These are phyloP conservation scores for Ceratobasidium sp. DNA, from an alignment of 1,284 basidiomycete genomes.

Conservation along the genomic window DNA sequence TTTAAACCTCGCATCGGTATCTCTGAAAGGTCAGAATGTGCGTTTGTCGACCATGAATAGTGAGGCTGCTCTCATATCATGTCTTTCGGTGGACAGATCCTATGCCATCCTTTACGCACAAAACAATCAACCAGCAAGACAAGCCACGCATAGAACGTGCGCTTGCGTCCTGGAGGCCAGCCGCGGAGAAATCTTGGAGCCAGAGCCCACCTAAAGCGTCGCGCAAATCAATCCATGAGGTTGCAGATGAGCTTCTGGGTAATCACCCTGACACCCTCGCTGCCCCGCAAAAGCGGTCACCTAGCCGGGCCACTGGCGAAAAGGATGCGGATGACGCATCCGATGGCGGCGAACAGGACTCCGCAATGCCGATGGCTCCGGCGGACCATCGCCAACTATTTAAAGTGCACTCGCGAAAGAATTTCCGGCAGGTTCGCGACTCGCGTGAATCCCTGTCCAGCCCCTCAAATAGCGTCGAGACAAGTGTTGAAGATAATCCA, in stretches of 20 bases:
- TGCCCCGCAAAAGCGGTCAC: too few species aligned
- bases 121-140: slow-evolving; percentile 1
- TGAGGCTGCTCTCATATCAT: background rate
- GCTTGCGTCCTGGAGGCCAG: slow-evolving; percentile 3
- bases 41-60: background rate
- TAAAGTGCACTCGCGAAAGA: slow-evolving; percentile 12
- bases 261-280: too few species aligned
- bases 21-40: slow-evolving; percentile 19
- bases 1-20: slow-evolving; percentile 23
- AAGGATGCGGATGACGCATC: background rate
- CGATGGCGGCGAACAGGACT: background rate
- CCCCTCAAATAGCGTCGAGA: background rate
- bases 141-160: background rate
- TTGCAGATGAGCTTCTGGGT: too few species aligned
- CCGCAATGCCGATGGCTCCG: too few species aligned
- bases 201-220: too few species aligned
- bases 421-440: background rate
- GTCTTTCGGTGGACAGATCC: slow-evolving; percentile 10
- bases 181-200: background rate
- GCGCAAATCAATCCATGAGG: too few species aligned
- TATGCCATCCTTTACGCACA: background rate
- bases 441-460: background rate
- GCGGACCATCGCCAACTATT: slow-evolving; percentile 13
- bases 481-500: background rate
- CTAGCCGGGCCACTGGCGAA: too few species aligned